Base-by-base conservation (phyloP, 2,329 filamentous ascomycete species). In the Talaromyces verruculosus region DNA sequence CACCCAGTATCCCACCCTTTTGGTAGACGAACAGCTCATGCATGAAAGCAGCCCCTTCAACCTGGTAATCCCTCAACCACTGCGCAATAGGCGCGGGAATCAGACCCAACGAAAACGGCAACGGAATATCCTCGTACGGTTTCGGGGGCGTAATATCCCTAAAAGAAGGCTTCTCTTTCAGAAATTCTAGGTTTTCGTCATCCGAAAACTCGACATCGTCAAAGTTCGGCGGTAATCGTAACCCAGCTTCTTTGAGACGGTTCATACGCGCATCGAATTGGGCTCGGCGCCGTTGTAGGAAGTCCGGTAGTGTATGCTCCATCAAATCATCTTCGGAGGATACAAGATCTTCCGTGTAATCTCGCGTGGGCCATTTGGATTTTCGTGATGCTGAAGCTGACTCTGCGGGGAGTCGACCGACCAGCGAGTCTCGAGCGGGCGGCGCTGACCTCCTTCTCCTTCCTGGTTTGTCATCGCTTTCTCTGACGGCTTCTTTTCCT, bases 1-100 rank as follows among this genome's bases (percentile, higher is more conserved):
- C 95, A 2, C 94, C 93, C 0, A 99, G 84, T 25, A 99, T 91
- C 1, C 91, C 92, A 0, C 95, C 95, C 71, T 89, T 90, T 73
- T 99, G 95, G 70, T 92, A 94, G 3, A 97, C 90, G 74, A 98
- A 98, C 25, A 91, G 85, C 67, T 91, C 87, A 75, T 98, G 93
- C 7, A 99, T 83, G 72, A 97, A 98, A 37, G 86, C 84, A 15
- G 90, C 91, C 5, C 95, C 95, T 33, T 91, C 86, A 1, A 98
- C 84, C 76, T 99, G 95, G 72, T 99, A 99, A 69, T 93, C 91
- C 67, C 95, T 88, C 59, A 99, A 82, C 80, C 95, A 97, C 68
- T 95, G 93, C 0, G 94, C 93, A 63, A 98, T 92, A 0, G 92
- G 87, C 0, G 91, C 93, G 0, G 95, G 95, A 45, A 99, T 93